Evolutionary conservation across 1,284 basidiomycete species (phyloP).

Genomic region (Ganoderma multipileum): DNA sequence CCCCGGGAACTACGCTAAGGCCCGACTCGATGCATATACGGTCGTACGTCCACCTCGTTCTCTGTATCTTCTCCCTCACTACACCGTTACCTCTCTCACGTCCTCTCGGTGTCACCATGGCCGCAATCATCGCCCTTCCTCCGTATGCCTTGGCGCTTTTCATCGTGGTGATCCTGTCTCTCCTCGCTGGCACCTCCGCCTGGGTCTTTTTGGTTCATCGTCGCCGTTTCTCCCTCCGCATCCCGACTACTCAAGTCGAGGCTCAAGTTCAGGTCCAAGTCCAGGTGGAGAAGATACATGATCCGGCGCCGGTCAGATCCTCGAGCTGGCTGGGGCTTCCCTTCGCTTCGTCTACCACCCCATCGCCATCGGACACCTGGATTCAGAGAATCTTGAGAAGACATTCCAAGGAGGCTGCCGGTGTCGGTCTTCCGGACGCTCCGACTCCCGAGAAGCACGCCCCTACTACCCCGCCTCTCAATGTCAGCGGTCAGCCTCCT

Average conservation of each 20-base stretch:
- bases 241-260: neutral
- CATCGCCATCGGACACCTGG: neutral
- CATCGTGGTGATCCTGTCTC: neutral
- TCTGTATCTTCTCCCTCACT: neutral
- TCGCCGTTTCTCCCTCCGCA: neutral
- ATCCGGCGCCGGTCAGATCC: neutral
- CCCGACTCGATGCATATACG: neutral
- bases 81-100: neutral
- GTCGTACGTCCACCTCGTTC: neutral
- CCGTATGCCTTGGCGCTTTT: neutral
- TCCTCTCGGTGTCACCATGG: neutral
- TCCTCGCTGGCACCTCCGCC: neutral
- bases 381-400: neutral
- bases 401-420: neutral
- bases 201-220: neutral
- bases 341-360: neutral
- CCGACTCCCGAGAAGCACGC: neutral
- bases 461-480: neutral
- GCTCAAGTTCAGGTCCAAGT: conserved; percentile 1
- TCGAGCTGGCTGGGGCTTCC: neutral
- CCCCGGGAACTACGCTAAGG: no score
- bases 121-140: neutral
- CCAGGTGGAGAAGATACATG: neutral
- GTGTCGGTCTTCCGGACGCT: neutral
- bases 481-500: neutral